Conservation (phyloP, 371 early-diverging fungal genomes). For the Capniomyces stellatus region DNA sequence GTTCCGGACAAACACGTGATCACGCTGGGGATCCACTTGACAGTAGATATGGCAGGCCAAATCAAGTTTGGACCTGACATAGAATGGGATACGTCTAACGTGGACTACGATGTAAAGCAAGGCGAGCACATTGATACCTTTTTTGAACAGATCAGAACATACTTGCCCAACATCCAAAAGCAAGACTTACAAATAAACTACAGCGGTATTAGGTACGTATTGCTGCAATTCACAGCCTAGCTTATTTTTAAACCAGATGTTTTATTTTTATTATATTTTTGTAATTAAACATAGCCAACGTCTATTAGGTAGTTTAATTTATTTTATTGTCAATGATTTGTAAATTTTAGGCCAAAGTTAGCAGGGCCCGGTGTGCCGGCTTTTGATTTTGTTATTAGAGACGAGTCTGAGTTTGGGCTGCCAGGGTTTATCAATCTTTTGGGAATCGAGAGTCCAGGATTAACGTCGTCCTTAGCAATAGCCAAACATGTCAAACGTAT, state of each 20-base stretch:
- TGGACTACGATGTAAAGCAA: constrained; percentile 37
- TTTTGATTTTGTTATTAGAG: constrained; percentile 56
- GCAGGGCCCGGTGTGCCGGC: constrained; percentile 49
- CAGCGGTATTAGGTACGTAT: constrained; percentile 49
- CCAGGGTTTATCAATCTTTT: constrained; percentile 49
- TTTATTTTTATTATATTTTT: neutral
- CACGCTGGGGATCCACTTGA: constrained; percentile 65
- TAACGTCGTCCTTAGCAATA: constrained; percentile 72
- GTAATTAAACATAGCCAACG: neutral
- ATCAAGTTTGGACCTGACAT: constrained; percentile 75
- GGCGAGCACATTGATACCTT: constrained; percentile 26
- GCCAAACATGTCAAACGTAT: constrained; percentile 42
- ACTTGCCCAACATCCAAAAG: constrained; percentile 36
- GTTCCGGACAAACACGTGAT: constrained; percentile 54
- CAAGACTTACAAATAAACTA: constrained; percentile 51
- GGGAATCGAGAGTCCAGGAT: constrained; percentile 81
- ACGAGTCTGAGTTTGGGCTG: constrained; percentile 28
- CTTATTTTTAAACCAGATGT: neutral
- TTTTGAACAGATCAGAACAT: constrained; percentile 34
- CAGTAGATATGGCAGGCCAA: constrained; percentile 55
- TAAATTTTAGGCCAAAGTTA: constrained; percentile 55
- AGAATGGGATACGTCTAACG: constrained; percentile 30
- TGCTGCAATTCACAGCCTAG: neutral
- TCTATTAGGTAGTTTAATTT: neutral
- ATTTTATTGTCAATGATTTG: no score